Evolutionary conservation across 1,139 yeast genomes (phyloP).

Genomic region (Scheffersomyces quercinus): DNA sequence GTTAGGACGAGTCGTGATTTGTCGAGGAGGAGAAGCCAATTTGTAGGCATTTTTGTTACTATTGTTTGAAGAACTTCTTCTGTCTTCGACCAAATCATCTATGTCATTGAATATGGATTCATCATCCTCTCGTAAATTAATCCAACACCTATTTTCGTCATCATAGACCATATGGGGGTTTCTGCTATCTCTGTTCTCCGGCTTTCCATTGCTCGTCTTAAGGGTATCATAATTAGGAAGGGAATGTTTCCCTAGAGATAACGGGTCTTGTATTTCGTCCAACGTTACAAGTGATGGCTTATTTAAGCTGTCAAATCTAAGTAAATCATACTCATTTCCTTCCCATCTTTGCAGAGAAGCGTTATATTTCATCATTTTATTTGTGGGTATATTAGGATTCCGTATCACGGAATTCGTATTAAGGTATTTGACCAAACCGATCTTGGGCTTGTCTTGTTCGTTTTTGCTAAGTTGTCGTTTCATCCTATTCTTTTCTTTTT

Average conservation of each 20-base stretch:
- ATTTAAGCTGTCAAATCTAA: constrained; percentile 24
- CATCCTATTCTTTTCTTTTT: constrained; percentile 4
- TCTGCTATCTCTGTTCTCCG: constrained; percentile 7
- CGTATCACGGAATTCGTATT: constrained; percentile 22
- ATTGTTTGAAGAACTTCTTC: constrained; percentile 2
- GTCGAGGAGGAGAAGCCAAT: constrained; percentile 8
- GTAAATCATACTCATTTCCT: constrained; percentile 63
- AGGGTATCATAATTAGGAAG: constrained; percentile 6
- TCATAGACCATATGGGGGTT: constrained; percentile 59
- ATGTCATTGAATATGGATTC: constrained; percentile 56
- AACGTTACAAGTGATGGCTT: constrained; percentile 39
- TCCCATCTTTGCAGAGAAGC: constrained; percentile 59
- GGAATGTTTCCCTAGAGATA: constrained; percentile 14
- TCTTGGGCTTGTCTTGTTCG: constrained; percentile 15
- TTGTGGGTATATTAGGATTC: constrained; percentile 11
- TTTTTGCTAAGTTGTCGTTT: constrained; percentile 6
- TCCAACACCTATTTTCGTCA: constrained; percentile 55
- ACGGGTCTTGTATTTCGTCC: constrained; percentile 25
- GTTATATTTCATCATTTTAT: constrained; percentile 52
- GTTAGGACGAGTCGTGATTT: background rate
- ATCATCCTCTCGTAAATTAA: constrained; percentile 36
- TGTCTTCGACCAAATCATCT: constrained; percentile 33
- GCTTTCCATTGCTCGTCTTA: constrained; percentile 7
- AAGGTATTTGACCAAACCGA: constrained; percentile 36
- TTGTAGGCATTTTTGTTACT: constrained; percentile 3